Base-by-base conservation (phyloP, 2,329 filamentous ascomycete genomes). In the Ophiostoma novo-ulmi region DNA sequence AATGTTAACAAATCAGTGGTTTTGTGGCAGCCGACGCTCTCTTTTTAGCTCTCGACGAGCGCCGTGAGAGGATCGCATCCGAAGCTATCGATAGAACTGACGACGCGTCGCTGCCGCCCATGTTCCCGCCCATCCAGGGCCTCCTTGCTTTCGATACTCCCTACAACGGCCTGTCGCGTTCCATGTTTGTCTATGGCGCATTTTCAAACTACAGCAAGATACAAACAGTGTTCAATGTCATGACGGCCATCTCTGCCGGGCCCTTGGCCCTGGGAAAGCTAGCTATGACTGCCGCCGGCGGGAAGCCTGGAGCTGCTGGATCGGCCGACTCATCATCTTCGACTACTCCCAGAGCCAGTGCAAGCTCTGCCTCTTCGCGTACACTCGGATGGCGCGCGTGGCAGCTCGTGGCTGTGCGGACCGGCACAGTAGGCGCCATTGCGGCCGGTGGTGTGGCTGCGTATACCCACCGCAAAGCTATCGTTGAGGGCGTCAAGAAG, bases 131-230 rank as follows among this genome's bases (percentile, higher is more conserved):
- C 70, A 90, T 96, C 72, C 90, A 92, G 76, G 93, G 91, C 68
- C 84, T 96, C 20, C 83, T 96, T 44, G 88, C 92, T 7, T 95
- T 95, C 75, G 93, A 97, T 79, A 97, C 93, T 0, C 93, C 93
- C 0, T 96, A 90, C 79, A 88, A 92, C 71, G 89, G 89, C 7
- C 83, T 87, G 20, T 83, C 85, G 2, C 80, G 85, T 14, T 85
- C 83, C 67, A 86, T 87, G 84, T 87, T 87, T 72, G 85, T 87
- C 64, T 87, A 87, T 73, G 85, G 85, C 64, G 85, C 85, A 41
- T 87, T 87, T 70, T 85, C 84, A 68, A 86, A 87, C 77, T 87
- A 87, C 75, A 82, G 84, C 71, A 87, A 86, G 71, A 83, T 87
- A 73, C 85, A 80, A 76, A 81, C 79, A 66, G 83, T 87, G 52